A percentile compares a stretch with the other conserved stretches of the same genome.
These are phyloP conservation scores for Kuraishia hungarica DNA, from an alignment of 805 yeast species.

Conservation along the genomic window DNA sequence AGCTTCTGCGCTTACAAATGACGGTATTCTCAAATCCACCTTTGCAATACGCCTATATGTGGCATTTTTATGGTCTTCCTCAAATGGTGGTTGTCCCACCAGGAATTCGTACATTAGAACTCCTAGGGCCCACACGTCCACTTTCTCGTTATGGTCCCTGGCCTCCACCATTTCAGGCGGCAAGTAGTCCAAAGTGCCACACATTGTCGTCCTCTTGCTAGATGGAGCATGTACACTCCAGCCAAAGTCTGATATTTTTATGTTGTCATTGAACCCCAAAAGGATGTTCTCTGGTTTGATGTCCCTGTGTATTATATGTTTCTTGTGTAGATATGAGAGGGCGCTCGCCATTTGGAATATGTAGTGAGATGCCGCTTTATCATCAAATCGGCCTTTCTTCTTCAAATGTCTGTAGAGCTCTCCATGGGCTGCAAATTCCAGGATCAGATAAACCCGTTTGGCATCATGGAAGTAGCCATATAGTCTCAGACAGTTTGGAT, in stretches of 20 bases:
- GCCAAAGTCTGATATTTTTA: constrained; percentile 91
- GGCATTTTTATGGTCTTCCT: constrained; percentile 65
- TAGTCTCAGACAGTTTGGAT: constrained; percentile 71
- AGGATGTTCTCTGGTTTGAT: constrained; percentile 91
- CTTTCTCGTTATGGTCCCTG: constrained; percentile 65
- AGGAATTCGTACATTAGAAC: constrained; percentile 77
- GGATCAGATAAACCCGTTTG: constrained; percentile 68
- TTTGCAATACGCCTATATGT: constrained; percentile 76
- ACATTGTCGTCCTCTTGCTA: constrained; percentile 63
- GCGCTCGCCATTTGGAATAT: constrained; percentile 81
- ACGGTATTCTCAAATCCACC: constrained; percentile 71
- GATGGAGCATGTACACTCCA: constrained; percentile 79
- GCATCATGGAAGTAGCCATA: constrained; percentile 83
- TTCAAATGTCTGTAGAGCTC: constrained; percentile 74
- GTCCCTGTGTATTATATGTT: constrained; percentile 83
- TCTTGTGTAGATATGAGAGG: constrained; percentile 65
- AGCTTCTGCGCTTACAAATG: constrained; percentile 63
- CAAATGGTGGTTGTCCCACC: constrained; percentile 90
- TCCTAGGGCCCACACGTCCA: constrained; percentile 93
- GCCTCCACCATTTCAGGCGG: constrained; percentile 95
- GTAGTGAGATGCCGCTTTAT: constrained; percentile 67
- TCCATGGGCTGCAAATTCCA: constrained; percentile 82
- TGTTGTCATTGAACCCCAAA: constrained; percentile 62
- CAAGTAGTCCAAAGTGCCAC: constrained; percentile 90
- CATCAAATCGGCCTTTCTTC: constrained; percentile 59